These are phyloP conservation scores for Aspergillus pseudoviridinutans DNA, from an alignment of 2,329 filamentous ascomycete species.

Conservation along the genomic window DNA sequence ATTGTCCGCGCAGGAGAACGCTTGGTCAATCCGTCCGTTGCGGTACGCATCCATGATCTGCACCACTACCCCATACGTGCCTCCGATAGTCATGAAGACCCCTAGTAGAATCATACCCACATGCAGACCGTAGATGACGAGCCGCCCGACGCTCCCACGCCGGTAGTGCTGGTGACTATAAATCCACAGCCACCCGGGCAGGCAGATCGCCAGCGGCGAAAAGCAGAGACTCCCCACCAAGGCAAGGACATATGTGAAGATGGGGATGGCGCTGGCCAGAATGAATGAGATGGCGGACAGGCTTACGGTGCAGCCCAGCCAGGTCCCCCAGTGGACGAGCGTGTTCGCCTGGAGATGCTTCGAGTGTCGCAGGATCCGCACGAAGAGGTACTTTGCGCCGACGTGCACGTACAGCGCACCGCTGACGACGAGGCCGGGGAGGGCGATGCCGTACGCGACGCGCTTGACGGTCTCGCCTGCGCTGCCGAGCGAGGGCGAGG, in stretches of 20 bases:
- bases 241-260: constrained; percentile 52
- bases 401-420: constrained; percentile 44
- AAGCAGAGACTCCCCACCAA: constrained; percentile 50
- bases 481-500: constrained; percentile 58
- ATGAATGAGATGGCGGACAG: constrained; percentile 47
- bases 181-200: constrained; percentile 51
- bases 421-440: constrained; percentile 53
- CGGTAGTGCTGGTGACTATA: constrained; percentile 45
- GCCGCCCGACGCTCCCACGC: not conserved
- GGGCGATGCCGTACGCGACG: constrained; percentile 57
- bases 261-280: constrained; percentile 52
- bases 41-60: not conserved
- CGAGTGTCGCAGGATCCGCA: constrained; percentile 51
- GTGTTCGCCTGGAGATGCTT: constrained; percentile 52
- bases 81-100: not conserved
- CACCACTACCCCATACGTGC: not conserved
- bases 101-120: not conserved
- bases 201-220: constrained; percentile 47
- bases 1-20: not conserved
- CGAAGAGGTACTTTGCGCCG: constrained; percentile 54
- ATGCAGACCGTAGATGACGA: not conserved
- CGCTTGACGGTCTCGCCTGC: constrained; percentile 59
- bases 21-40: not conserved
- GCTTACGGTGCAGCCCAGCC: constrained; percentile 45
- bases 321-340: constrained; percentile 49